Percentiles rank a stretch among this genome's conserved stretches.
phyloP scores from a whole-genome alignment of 176 grass and related monocot genomes.

The Areca catechu region DNA sequence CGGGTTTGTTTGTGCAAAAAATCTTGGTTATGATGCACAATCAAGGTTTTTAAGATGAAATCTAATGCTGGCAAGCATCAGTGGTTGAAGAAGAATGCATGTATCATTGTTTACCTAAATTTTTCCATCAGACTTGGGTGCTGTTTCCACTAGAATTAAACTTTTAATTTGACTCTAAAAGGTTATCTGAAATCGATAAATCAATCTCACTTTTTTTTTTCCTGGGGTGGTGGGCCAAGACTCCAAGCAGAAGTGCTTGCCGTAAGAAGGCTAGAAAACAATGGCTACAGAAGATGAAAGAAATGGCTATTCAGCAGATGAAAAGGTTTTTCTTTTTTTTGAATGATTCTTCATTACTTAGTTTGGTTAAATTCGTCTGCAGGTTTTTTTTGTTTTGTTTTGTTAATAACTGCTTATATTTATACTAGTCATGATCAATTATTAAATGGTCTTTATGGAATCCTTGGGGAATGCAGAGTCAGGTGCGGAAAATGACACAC shows the following conservation, averaged over 20 bases:
- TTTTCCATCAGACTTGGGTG: too few relatives aligned
- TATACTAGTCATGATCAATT: background rate
- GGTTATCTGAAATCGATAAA: background rate
- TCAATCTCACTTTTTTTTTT: constrained; percentile 8
- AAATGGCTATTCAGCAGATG: constrained; percentile 19
- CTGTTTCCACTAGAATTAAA: too few relatives aligned
- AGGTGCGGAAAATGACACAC: constrained; percentile 16
- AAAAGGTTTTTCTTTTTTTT: constrained; percentile 47
- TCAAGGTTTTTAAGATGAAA: too few relatives aligned
- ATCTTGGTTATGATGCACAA: too few relatives aligned
- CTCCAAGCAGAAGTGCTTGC: constrained; percentile 43
- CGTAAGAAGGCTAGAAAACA: constrained; percentile 52
- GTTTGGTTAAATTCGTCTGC: constrained; percentile 17
- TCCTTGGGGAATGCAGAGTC: background rate
- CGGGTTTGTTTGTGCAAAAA: too few relatives aligned
- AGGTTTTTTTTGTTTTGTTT: constrained; percentile 21
- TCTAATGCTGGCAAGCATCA: too few relatives aligned
- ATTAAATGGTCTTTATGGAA: background rate
- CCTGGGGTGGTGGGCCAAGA: constrained; percentile 12
- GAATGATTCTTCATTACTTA: constrained; percentile 7
- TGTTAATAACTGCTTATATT: background rate
- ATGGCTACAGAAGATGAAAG: constrained; percentile 1
- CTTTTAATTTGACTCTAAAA: too few relatives aligned
- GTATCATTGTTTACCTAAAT: too few relatives aligned
- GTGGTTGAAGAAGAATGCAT: too few relatives aligned